Base-by-base conservation (phyloP, 2,329 filamentous ascomycete species). In the Ascochyta koolunga region DNA sequence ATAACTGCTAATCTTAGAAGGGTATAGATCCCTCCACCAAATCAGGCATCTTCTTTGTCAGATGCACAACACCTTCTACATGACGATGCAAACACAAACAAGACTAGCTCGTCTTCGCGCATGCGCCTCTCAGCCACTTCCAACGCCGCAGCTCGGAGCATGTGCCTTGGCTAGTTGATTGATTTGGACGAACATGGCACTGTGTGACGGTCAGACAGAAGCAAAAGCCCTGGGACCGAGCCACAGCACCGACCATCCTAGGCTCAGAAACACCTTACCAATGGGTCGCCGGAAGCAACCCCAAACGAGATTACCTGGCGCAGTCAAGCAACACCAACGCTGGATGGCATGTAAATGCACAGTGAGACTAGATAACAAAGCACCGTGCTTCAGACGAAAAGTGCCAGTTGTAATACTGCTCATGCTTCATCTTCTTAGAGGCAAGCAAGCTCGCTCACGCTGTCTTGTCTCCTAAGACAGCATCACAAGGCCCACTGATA, bases 21-120 rank as follows among this genome's bases (percentile, higher is more conserved):
- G 36, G 44, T 45, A 39, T 39, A 45, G 29, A 33, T 24, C 5
- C 22, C 15, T 46, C 36, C 29, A 31, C 31, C 5, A 15, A 50
- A 19, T 41, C 40, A 45, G 46, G 51, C 39, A 49, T 40, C 35
- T 41, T 45, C 45, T 41, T 37, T 54, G 45, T 50, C 51, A 50
- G 35, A 45, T 42, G 51, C 45, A 46, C 46, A 50, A 32, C 40
- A 46, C 45, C 45, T 40, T 29, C 40, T 50, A 46, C 29, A 42
- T 50, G 40, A 50, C 45, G 35, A 49, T 19, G 21, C n/a, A 11
- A 1, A 32, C 35, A 45, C 32, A 18, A 39, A 27, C 13, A 13
- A 29, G 35, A 16, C 33, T 36, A 49, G 10, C 36, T 41, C 16
- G 10, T 33, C 50, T 22, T 22, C 35, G 27, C 13, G 39, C 33